Percentiles rank a stretch among this genome's conserved stretches.
phyloP scores from a whole-genome alignment of 2,329 filamentous ascomycete species.

The Ceratocystis diversiconidia region DNA sequence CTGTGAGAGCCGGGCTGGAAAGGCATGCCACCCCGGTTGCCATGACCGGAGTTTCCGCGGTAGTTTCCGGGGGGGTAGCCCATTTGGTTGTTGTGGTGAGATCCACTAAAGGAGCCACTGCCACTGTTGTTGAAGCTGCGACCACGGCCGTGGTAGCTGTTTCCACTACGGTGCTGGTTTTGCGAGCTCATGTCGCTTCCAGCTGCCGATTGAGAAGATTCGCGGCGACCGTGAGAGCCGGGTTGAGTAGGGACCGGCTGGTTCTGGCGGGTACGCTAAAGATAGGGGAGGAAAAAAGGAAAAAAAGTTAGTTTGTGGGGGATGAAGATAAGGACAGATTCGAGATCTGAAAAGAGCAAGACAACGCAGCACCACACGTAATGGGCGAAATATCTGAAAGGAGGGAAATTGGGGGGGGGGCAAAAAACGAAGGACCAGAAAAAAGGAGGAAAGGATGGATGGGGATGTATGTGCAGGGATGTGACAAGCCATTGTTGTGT shows the following conservation, averaged over 20 bases:
- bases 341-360: too few relatives aligned
- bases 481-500: neutral
- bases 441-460: neutral
- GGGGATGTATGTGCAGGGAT: neutral
- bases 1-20: constrained; percentile 36
- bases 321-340: too few relatives aligned
- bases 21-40: constrained; percentile 34
- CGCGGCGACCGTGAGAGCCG: constrained; percentile 63
- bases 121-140: constrained; percentile 30
- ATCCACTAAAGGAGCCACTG: constrained; percentile 34
- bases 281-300: constrained; percentile 3
- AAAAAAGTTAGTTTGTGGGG: constrained; percentile 13
- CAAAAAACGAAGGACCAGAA: constrained; percentile 18
- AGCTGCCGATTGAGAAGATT: constrained; percentile 64
- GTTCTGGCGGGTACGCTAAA: constrained; percentile 47
- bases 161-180: constrained; percentile 42
- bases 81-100: constrained; percentile 32
- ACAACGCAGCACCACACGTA: too few relatives aligned
- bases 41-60: constrained; percentile 30
- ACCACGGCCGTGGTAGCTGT: constrained; percentile 33
- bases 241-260: constrained; percentile 48
- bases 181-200: constrained; percentile 20
- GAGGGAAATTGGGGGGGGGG: neutral
- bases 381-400: neutral
- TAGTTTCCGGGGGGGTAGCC: constrained; percentile 27